These are phyloP conservation scores for Plantago elongata DNA, from an alignment of 257 asterid species.

Conservation along the genomic window DNA sequence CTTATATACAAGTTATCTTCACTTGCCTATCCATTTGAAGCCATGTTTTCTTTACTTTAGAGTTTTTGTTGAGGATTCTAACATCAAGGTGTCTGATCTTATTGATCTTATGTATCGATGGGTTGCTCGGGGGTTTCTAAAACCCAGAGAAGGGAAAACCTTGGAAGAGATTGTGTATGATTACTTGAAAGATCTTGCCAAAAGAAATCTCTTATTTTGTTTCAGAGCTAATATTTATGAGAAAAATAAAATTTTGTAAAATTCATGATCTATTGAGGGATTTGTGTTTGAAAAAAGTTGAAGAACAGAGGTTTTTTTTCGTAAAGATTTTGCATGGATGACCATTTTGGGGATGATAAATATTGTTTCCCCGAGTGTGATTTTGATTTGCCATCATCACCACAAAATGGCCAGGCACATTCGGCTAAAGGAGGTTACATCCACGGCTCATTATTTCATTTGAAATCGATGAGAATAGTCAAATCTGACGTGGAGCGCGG, in stretches of 20 bases:
- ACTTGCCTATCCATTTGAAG: slow-evolving; percentile 2
- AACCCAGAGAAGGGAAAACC: background rate
- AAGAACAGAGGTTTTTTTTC: background rate
- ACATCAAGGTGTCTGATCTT: background rate
- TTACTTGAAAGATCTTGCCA: background rate
- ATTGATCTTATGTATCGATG: background rate
- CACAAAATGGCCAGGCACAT: too few species aligned
- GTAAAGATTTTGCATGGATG: background rate
- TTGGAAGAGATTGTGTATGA: background rate
- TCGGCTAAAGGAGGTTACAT: too few species aligned
- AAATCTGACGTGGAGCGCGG: background rate
- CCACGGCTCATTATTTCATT: too few species aligned
- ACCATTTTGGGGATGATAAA: background rate
- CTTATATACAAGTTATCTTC: background rate
- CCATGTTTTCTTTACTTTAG: background rate
- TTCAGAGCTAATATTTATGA: too few species aligned
- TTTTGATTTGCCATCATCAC: too few species aligned
- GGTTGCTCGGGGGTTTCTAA: slow-evolving; percentile 1
- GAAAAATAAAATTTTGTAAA: background rate
- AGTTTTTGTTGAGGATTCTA: background rate
- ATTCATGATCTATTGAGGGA: background rate
- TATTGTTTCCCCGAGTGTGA: too few species aligned
- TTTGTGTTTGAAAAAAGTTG: background rate
- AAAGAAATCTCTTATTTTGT: background rate
- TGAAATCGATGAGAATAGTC: too few species aligned